Conservation (phyloP, 2,329 filamentous ascomycete species). For the Phialemonium atrogriseum region DNA sequence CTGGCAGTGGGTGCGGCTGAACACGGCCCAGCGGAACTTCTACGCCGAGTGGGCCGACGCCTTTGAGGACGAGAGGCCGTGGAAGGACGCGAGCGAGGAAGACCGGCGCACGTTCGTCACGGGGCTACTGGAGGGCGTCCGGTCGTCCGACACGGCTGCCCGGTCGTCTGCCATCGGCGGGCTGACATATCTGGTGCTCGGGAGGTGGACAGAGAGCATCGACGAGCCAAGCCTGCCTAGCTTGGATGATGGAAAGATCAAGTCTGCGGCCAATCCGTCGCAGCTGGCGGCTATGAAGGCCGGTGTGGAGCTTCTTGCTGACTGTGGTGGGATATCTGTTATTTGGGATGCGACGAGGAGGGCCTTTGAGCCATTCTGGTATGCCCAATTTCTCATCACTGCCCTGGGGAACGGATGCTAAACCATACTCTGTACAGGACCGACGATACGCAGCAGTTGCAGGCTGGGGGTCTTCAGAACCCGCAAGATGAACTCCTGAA, state of each 20-base stretch:
- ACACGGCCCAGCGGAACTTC: conserved; percentile 53
- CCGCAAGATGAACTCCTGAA: conserved; percentile 53
- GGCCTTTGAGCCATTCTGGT: conserved; percentile 47
- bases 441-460: conserved; percentile 34
- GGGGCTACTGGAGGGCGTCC: conserved; percentile 38
- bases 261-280: conserved; percentile 42
- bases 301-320: conserved; percentile 42
- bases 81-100: conserved; percentile 57
- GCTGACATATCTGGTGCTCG: conserved; percentile 55
- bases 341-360: conserved; percentile 43
- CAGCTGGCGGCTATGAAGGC: conserved; percentile 53
- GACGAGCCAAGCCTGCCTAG: conserved; percentile 29
- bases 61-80: conserved; percentile 41
- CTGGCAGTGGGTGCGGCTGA: conserved; percentile 73
- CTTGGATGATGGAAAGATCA: conserved; percentile 30
- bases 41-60: conserved; percentile 15
- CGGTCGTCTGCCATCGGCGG: conserved; percentile 47
- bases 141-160: conserved; percentile 33
- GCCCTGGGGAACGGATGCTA: too few relatives aligned
- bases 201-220: conserved; percentile 63
- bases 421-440: conserved; percentile 31
- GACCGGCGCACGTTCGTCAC: conserved; percentile 49
- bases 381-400: too few relatives aligned
- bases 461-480: conserved; percentile 35
- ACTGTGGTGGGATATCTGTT: conserved; percentile 39